These are phyloP conservation scores for Protoeuglena noctilucae DNA, from an alignment of 139 green algal genomes.

Conservation along the genomic window DNA sequence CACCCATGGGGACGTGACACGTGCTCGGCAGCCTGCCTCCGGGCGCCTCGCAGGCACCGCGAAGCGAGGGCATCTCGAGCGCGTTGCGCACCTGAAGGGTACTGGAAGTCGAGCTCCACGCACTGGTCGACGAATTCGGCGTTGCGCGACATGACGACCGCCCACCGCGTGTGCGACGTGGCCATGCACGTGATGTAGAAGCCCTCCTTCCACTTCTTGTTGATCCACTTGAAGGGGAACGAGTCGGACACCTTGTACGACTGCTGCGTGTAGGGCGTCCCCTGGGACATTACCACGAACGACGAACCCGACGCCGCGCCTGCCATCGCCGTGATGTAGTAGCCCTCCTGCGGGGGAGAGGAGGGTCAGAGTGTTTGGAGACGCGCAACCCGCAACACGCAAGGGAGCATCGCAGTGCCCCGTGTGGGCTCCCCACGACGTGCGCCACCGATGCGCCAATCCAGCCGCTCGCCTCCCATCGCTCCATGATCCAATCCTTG, in stretches of 20 bases:
- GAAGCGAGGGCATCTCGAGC: no score
- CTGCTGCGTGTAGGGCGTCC: slow-evolving; percentile 63
- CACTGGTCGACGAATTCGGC: slow-evolving; percentile 43
- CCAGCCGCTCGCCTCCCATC: no score
- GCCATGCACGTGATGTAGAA: slow-evolving; percentile 65
- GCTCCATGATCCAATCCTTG: slow-evolving; percentile 69
- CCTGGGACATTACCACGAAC: slow-evolving; percentile 43
- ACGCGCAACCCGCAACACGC: no score
- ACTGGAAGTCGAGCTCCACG: slow-evolving; percentile 70
- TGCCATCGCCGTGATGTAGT: slow-evolving; percentile 62
- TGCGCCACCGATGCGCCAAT: no score
- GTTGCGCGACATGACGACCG: slow-evolving; percentile 57
- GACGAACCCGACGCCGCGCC: slow-evolving; percentile 9
- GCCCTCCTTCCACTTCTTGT: slow-evolving; percentile 75
- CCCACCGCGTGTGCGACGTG: slow-evolving; percentile 57
- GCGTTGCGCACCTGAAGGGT: no score
- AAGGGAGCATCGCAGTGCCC: no score
- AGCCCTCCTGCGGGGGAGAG: no score
- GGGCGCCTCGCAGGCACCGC: no score
- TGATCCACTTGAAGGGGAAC: slow-evolving; percentile 79
- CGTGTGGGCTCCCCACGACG: no score
- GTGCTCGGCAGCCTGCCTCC: no score
- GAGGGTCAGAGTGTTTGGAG: no score
- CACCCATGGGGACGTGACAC: no score
- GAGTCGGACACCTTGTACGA: slow-evolving; percentile 65